Conservation (phyloP, 2,329 filamentous ascomycete genomes). For the Metarhizium sp. region DNA sequence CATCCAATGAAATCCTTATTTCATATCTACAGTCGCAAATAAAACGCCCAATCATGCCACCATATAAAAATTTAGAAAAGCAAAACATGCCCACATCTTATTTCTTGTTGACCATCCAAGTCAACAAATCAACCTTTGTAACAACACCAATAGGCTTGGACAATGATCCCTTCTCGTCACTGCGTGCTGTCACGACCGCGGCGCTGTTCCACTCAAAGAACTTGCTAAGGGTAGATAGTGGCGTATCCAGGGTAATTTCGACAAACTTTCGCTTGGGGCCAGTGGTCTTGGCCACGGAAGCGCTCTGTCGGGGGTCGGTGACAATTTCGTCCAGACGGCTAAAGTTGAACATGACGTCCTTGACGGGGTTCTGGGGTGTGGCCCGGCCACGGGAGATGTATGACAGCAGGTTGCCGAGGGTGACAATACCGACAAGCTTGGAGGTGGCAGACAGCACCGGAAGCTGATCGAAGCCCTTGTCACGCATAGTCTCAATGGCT, state of each 20-base stretch:
- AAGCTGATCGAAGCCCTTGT: conserved; percentile 96
- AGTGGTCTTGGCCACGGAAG: conserved; percentile 24
- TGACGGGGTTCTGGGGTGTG: conserved; percentile 61
- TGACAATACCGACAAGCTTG: conserved; percentile 83
- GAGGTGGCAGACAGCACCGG: conserved; percentile 67
- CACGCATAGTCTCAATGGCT: conserved; percentile 95
- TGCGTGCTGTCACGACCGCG: conserved; percentile 80
- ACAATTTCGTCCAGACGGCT: conserved; percentile 77
- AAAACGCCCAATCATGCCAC: conserved; percentile 2
- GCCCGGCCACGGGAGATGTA: conserved; percentile 82
- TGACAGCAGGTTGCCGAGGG: conserved; percentile 85
- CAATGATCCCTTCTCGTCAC: conserved; percentile 41
- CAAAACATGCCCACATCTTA: not conserved
- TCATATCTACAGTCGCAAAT: conserved; percentile 2
- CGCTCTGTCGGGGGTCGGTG: conserved; percentile 70
- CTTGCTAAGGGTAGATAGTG: conserved; percentile 70
- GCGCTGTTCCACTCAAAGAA: conserved; percentile 99
- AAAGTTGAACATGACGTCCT: conserved; percentile 96
- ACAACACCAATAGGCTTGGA: conserved; percentile 81
- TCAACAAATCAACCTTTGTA: conserved; percentile 92
- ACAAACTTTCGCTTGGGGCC: conserved; percentile 64
- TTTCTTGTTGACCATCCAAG: conserved; percentile 72
- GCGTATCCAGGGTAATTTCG: conserved; percentile 87
- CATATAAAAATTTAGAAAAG: not conserved
- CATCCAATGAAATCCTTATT: conserved; percentile 4